phyloP scores from a whole-genome alignment of 83 land plant genomes.

The Diphasiastrum complanatum region DNA sequence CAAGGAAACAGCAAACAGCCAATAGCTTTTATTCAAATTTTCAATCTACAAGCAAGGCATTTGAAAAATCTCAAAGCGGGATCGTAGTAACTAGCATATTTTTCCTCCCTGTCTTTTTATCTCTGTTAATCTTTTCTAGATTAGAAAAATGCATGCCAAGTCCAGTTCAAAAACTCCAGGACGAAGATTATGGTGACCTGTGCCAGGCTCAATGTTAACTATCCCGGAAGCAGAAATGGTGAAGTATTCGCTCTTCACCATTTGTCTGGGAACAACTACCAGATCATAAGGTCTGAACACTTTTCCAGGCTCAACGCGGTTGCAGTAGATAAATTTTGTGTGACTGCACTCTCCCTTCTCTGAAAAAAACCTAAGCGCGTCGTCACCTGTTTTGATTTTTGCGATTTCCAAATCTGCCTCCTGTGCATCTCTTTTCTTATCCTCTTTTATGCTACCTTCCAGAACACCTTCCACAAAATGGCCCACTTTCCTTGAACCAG shows the following conservation, averaged over 20 bases:
- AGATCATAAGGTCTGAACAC: slow-evolving; percentile 35
- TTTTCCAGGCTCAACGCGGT: slow-evolving; percentile 25
- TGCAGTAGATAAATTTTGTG: slow-evolving; percentile 36
- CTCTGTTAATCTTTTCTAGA: too few relatives aligned
- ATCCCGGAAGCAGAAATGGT: slow-evolving; percentile 31
- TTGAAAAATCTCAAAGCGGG: too few relatives aligned
- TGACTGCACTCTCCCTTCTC: slow-evolving; percentile 19
- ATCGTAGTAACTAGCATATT: too few relatives aligned
- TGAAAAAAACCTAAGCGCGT: slow-evolving; percentile 28
- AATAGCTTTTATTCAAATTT: too few relatives aligned
- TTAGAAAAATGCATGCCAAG: too few relatives aligned
- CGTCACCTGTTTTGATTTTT: slow-evolving; percentile 29
- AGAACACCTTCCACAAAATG: too few relatives aligned
- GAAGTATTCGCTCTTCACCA: slow-evolving; percentile 30
- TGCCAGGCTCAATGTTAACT: slow-evolving; percentile 28
- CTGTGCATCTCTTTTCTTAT: slow-evolving; percentile 10
- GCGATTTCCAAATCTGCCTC: slow-evolving; percentile 17
- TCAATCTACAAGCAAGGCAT: too few relatives aligned
- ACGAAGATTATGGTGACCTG: too few relatives aligned
- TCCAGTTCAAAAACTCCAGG: too few relatives aligned
- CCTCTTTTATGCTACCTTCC: background rate
- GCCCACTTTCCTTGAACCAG: slow-evolving; percentile 1
- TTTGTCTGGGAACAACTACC: slow-evolving; percentile 20
- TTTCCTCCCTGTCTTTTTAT: too few relatives aligned
- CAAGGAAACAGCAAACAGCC: too few relatives aligned